A percentile compares a stretch with the other conserved stretches of the same genome.
Evolutionary conservation across 1,139 yeast genomes (phyloP).

Genomic region (Kodamaea alishanica): DNA sequence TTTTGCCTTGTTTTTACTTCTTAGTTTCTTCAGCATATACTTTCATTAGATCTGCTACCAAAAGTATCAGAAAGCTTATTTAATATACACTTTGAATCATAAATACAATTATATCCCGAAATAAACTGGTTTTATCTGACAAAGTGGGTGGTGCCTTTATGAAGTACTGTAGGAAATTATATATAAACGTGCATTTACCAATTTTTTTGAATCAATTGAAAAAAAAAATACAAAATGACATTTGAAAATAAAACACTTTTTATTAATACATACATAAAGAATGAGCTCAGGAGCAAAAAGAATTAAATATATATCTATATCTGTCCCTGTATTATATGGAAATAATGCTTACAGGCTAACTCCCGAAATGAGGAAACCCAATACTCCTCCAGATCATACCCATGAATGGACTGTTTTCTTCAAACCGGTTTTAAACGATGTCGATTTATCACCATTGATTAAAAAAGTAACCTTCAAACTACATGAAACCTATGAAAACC

Average conservation of each 20-base stretch:
- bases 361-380: conserved; percentile 56
- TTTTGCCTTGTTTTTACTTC: conserved; percentile 5
- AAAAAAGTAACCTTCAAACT: conserved; percentile 91
- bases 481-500: conserved; percentile 88
- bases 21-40: not conserved
- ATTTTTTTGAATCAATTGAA: not conserved
- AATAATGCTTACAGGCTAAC: conserved; percentile 76
- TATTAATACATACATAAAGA: not conserved
- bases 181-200: conserved; percentile 2
- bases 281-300: conserved; percentile 28
- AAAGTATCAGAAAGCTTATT: not conserved
- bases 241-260: too few species aligned
- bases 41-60: not conserved
- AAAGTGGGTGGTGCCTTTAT: not conserved
- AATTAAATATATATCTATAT: conserved; percentile 67
- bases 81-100: not conserved
- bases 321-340: conserved; percentile 86
- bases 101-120: not conserved
- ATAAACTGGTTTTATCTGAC: not conserved
- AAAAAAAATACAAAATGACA: not conserved
- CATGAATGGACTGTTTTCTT: conserved; percentile 95
- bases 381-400: conserved; percentile 86
- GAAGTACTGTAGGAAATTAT: too few species aligned
- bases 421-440: conserved; percentile 72
- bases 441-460: conserved; percentile 75